Evolutionary conservation across 2,329 filamentous ascomycete genomes (phyloP), one percentile per base, ranked within the genome.

Genomic region (Verticillium nonalfalfae): DNA sequence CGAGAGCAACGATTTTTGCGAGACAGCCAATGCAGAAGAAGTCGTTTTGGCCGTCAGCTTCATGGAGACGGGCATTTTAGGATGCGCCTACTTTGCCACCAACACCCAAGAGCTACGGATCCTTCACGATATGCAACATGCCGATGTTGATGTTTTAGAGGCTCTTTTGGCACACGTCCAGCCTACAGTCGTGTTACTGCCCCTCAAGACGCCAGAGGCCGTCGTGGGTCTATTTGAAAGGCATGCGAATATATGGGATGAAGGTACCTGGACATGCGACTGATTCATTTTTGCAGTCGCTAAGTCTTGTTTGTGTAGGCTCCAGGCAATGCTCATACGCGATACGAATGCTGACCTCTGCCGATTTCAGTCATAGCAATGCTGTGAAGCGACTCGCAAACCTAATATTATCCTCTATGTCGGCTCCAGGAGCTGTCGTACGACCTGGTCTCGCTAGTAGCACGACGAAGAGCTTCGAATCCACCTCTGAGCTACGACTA

Each of bases 51-150:
- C 91, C 1, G 78, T 97, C 31, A 87, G 96, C 62, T 80, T 94
- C 71, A 86, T 83, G 64, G 83, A 87, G n/a, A 82, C 85, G 35
- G 86, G 84, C 1, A 87, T 83, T 0, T 80, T 97, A 18, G 94
- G 94, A 0, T 97, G 93, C 72, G 89, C 91, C 56, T 96, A 94
- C 70, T 97, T 94, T 70, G 79, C 88, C 56, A 86, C 88, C 6
- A 76, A 81, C 33, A 85, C 92, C 45, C 87, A 90, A 68, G 85
- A 81, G 39, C 74, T 97, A 3, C 89, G 85, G 62, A 80, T 97
- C 54, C 87, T 96, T 70, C 87, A 94, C 70, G 93, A 97, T 66
- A 81, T 91, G 10, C 80, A 84, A 15, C 79, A 86, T 66, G 89
- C 87, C 4, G 87, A 85, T n/a, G 72, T 85, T n/a, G 87, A 91